These are phyloP conservation scores for Areca catechu DNA, from an alignment of 176 grass and related monocot genomes.

Conservation along the genomic window DNA sequence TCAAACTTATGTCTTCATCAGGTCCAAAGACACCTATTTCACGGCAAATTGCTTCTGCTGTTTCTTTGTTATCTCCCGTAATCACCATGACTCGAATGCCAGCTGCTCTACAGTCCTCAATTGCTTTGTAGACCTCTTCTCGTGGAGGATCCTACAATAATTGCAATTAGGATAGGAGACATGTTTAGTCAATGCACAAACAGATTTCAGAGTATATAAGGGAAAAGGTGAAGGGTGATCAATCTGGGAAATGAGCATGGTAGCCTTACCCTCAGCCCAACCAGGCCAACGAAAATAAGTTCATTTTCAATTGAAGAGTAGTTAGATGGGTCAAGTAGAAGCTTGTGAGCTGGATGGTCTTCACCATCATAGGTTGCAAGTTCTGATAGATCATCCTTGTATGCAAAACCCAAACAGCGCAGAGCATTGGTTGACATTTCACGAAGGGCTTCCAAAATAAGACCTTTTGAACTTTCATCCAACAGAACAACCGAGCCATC, in stretches of 20 bases:
- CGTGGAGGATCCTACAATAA: slow-evolving; percentile 83
- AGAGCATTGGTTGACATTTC: slow-evolving; percentile 89
- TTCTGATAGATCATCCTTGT: slow-evolving; percentile 68
- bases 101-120: slow-evolving; percentile 95
- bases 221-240: not conserved
- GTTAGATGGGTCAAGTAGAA: slow-evolving; percentile 83
- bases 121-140: slow-evolving; percentile 80
- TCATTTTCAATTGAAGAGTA: slow-evolving; percentile 74
- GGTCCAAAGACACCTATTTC: slow-evolving; percentile 82
- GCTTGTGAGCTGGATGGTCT: slow-evolving; percentile 87
- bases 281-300: slow-evolving; percentile 76
- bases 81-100: slow-evolving; percentile 98
- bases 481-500: slow-evolving; percentile 62
- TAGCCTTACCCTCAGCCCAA: slow-evolving; percentile 66
- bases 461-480: slow-evolving; percentile 58
- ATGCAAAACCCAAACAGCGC: slow-evolving; percentile 94
- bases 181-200: not conserved
- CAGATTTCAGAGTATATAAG: too few species aligned
- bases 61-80: slow-evolving; percentile 99
- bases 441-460: slow-evolving; percentile 51
- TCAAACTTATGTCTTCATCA: slow-evolving; percentile 68
- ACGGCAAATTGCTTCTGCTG: slow-evolving; percentile 91
- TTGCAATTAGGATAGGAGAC: slow-evolving; percentile 7
- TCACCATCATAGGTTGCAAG: slow-evolving; percentile 87
- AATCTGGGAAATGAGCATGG: not conserved